phyloP scores from a whole-genome alignment of 768 basidiomycete species.

The Termitomyces eurrhizus region DNA sequence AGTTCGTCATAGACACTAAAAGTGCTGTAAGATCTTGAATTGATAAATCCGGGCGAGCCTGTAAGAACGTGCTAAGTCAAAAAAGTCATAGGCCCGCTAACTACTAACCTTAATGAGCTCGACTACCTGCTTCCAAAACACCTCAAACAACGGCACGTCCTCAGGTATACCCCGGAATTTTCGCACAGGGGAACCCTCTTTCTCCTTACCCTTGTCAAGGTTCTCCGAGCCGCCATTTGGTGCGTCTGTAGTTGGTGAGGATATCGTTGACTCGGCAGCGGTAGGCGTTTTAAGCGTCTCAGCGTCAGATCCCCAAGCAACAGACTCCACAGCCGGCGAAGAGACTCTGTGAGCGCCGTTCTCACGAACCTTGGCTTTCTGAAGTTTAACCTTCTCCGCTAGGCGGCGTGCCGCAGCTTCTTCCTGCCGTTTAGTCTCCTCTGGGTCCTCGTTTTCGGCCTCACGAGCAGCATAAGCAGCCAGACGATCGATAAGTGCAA shows the following conservation, averaged over 20 bases:
- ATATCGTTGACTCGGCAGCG: slow-evolving; percentile 25
- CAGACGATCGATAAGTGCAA: slow-evolving; percentile 92
- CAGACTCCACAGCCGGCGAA: slow-evolving; percentile 35
- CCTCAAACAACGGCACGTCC: slow-evolving; percentile 93
- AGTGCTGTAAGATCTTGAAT: slow-evolving; percentile 98
- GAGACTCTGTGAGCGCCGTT: slow-evolving; percentile 33
- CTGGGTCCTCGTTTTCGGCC: slow-evolving; percentile 94
- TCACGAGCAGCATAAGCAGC: slow-evolving; percentile 96
- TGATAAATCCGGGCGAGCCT: slow-evolving; percentile 96
- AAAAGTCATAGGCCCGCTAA: neutral
- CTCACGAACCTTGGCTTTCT: slow-evolving; percentile 61
- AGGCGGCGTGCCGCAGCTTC: slow-evolving; percentile 88
- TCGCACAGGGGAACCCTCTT: slow-evolving; percentile 50
- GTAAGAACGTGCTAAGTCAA: neutral
- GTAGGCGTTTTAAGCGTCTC: slow-evolving; percentile 33
- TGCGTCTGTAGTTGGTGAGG: slow-evolving; percentile 22
- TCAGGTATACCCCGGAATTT: slow-evolving; percentile 97
- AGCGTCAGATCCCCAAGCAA: slow-evolving; percentile 40
- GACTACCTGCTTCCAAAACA: slow-evolving; percentile 98
- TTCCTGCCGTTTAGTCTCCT: slow-evolving; percentile 90
- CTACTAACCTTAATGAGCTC: slow-evolving; percentile 84
- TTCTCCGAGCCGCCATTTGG: slow-evolving; percentile 24
- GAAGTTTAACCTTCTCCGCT: slow-evolving; percentile 79
- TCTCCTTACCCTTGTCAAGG: slow-evolving; percentile 53
- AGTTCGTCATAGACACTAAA: slow-evolving; percentile 90